Base-by-base conservation (phyloP, 1,139 yeast genomes). In the Pichia inconspicua region DNA sequence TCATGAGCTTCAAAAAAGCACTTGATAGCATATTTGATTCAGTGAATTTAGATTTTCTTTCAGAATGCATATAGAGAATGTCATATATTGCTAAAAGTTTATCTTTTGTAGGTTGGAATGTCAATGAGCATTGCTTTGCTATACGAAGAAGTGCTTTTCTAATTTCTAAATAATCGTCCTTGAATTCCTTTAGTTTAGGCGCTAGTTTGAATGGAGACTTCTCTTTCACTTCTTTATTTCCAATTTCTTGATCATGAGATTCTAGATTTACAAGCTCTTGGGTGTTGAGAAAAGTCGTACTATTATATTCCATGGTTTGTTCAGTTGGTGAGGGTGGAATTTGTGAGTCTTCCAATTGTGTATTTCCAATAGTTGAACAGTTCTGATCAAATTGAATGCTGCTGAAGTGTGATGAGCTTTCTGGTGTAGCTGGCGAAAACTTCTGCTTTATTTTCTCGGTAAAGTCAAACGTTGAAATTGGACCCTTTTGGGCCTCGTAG, bases 21-120 rank as follows among this genome's bases (percentile, higher is more conserved):
- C 36, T 30, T 17, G 50, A 50, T 17, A 50, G 27, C 5, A 41
- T 45, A 19, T 48, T 47, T 22, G 40, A 44, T 10, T 17, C 31
- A 4, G 36, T 42, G 12, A 38, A 15, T 11, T 39, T 37, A 1
- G 43, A 4, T 19, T 31, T 38, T 4, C 38, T 31, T 9, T 28
- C 9, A 3, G 14, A 22, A 9, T 25, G 27, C 22, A 37, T 12
- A 10, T 40, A 5, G 1, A 43, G 9, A 2, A 19, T 19, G 9
- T 39, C 30, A 31, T 38, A 37, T 28, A 46, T 34, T n/a, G 22
- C 7, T 9, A 11, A 2, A 12, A 38, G 12, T 41, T 42, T 42
- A 9, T 44, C 25, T 15, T 39, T 31, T 7, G 28, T 14, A 19
- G 17, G n/a, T 25, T 11, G 10, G 25, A 40, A 39, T 10, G 39